Conservation (phyloP, 805 yeast genomes). For the Candida golubevii region DNA sequence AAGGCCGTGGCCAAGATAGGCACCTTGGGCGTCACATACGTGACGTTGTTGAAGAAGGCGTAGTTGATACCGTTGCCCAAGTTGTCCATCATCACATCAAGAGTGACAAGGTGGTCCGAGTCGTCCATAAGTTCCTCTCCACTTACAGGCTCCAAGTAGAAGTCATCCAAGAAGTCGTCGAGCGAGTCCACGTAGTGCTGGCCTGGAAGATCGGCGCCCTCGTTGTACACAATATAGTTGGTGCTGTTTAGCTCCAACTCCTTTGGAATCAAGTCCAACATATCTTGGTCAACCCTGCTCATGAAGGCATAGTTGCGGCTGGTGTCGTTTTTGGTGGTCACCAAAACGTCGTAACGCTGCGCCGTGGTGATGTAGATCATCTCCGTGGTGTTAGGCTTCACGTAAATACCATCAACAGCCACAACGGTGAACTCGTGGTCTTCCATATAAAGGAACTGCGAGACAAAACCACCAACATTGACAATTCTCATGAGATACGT, state of each 20-base stretch:
- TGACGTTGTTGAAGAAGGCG: slow-evolving; percentile 91
- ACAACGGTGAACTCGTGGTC: slow-evolving; percentile 83
- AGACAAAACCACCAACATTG: slow-evolving; percentile 87
- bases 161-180: slow-evolving; percentile 44
- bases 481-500: slow-evolving; percentile 79
- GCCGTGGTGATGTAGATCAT: slow-evolving; percentile 82
- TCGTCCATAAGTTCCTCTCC: slow-evolving; percentile 50
- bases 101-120: slow-evolving; percentile 63
- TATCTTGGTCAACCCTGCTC: slow-evolving; percentile 72
- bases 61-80: slow-evolving; percentile 84
- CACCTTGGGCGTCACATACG: slow-evolving; percentile 76
- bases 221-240: slow-evolving; percentile 60
- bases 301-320: slow-evolving; percentile 73
- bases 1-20: slow-evolving; percentile 81
- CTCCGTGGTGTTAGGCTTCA: slow-evolving; percentile 66
- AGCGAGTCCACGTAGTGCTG: slow-evolving; percentile 38
- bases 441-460: slow-evolving; percentile 85
- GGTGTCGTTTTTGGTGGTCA: slow-evolving; percentile 64
- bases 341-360: slow-evolving; percentile 81
- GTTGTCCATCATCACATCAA: slow-evolving; percentile 81
- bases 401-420: slow-evolving; percentile 89
- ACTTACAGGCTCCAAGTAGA: slow-evolving; percentile 27
- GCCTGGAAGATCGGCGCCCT: slow-evolving; percentile 36
- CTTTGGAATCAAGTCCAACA: slow-evolving; percentile 73
- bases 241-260: slow-evolving; percentile 71